Base-by-base conservation (phyloP, 768 basidiomycete genomes). In the Pleurotus citrinopileatus region DNA sequence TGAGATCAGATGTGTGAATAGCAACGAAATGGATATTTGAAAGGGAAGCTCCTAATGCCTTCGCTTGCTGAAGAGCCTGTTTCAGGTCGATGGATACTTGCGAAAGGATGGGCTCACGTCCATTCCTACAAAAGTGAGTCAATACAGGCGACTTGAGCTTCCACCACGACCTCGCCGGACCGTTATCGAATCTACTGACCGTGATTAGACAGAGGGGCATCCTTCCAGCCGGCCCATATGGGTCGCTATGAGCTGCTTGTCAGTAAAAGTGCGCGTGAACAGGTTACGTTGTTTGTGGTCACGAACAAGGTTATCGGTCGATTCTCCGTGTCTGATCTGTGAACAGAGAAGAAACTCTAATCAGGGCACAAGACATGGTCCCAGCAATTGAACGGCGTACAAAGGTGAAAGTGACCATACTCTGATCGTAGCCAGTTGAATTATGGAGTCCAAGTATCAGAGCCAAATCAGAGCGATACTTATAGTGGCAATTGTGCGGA, bases 291-390 rank as follows among this genome's bases (percentile, higher is more conserved):
- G 36, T 51, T 19, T 23, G 9, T 15, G 7, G 22, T 29, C 22
- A 63, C 81, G 43, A 45, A 87, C 89, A 63, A 85, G 57, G 60
- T 92, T 92, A 59, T 91, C 89, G 28, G 78, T 81, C 6, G 89
- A 89, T 61, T 92, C 87, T 25, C 83, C 89, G 64, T 92, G 89
- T 51, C 89, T 75, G 59, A 90, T 74, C 87, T 91, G 45, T 10
- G 22, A 15, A 12, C 12, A 19, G 38, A 26, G 22, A 20, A n/a
- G n/a, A n/a, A n/a, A n/a, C n/a, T 36, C 5, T 13, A 25, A 45
- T 13, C 38, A 22, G 25, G 20, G 37, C 55, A 29, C 52, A 45
- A 34, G n/a, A 46, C 51, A 2, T 50, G 2, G 20, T 13, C 17
- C 9, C 12, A 9, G 12, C 19, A 20, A 25, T 12, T 52, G 13